Base-by-base conservation (phyloP, 495 filamentous ascomycete species). In the Penicillium manginii region DNA sequence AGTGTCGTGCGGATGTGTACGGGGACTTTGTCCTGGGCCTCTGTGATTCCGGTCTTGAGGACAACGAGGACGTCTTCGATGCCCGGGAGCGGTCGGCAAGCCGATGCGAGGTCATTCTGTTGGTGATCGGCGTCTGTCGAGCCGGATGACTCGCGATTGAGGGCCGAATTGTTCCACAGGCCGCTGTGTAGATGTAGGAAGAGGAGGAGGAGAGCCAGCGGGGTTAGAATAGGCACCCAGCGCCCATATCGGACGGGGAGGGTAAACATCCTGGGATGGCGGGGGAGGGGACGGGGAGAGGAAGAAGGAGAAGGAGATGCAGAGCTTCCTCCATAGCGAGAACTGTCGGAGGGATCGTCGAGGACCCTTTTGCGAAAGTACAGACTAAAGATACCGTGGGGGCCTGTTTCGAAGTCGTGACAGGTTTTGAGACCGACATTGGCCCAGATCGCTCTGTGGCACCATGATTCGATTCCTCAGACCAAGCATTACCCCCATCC, bases 1-100 rank as follows among this genome's bases (percentile, higher is more conserved):
- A 80, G 69, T 12, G 78, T 78, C 29, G 80, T 80, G 39, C 69
- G 52, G 40, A 81, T 54, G 55, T 82, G 78, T 14, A 78, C 66
- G 18, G 76, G 75, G 6, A 78, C 63, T 67, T 79, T 81, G 17
- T 71, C 60, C 49, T 68, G 65, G 1, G 72, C 60, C 66, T 81
- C 80, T n/a, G 75, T 79, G 37, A 80, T 77, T 60, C 80, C 76
- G 0, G 78, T 82, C 59, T 82, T 81, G 2, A 82, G 62, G 12
- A 81, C 61, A 5, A 82, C 71, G 10, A 79, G 69, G 29, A 81
- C 54, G 42, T 77, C 63, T 10, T 76, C 69, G 22, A 78, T 64
- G 17, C 67, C 72, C 2, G 69, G 66, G 10, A 71, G 65, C 14
- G 60, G 39, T n/a, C 62, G 69, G 40, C 74, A 77, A 43, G 51